Conservation (phyloP, 805 yeast genomes). For the Sugiyamaella valdiviana region DNA sequence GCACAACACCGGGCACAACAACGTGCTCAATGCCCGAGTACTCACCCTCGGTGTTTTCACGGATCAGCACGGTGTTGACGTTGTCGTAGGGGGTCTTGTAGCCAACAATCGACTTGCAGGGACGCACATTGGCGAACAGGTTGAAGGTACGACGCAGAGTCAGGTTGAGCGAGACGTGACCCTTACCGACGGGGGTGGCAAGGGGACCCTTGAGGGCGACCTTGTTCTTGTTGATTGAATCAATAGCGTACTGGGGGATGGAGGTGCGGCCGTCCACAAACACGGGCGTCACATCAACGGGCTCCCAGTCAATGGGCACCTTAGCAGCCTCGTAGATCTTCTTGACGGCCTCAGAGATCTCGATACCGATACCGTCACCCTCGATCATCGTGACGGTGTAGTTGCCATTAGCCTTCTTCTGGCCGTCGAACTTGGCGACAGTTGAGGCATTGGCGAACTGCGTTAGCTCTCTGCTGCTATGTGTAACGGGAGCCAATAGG, state of each 20-base stretch:
- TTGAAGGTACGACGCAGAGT: slow-evolving; percentile 96
- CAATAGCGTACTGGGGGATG: slow-evolving; percentile 86
- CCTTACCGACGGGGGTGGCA: slow-evolving; percentile 98
- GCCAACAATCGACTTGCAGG: slow-evolving; percentile 90
- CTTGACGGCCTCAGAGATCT: slow-evolving; percentile 91
- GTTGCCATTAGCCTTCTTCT: slow-evolving; percentile 52
- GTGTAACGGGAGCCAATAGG: neutral
- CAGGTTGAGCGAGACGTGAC: slow-evolving; percentile 95
- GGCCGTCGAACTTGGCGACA: slow-evolving; percentile 38
- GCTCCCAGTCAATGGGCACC: slow-evolving; percentile 96
- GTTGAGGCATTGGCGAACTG: slow-evolving; percentile 25
- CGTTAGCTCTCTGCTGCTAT: neutral
- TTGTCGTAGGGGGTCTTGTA: slow-evolving; percentile 83
- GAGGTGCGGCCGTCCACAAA: slow-evolving; percentile 89
- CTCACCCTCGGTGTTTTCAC: slow-evolving; percentile 86
- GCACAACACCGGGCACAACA: slow-evolving; percentile 97
- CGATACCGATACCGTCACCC: slow-evolving; percentile 98
- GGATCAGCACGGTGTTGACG: slow-evolving; percentile 91
- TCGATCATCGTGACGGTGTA: slow-evolving; percentile 93
- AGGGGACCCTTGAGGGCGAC: slow-evolving; percentile 97
- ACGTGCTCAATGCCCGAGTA: slow-evolving; percentile 98
- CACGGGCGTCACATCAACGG: slow-evolving; percentile 91
- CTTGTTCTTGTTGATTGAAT: slow-evolving; percentile 84
- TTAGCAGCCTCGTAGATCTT: slow-evolving; percentile 88
- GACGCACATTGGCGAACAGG: slow-evolving; percentile 95